Percentiles rank a stretch among this genome's conserved stretches.
phyloP scores from a whole-genome alignment of 2,329 filamentous ascomycete genomes.

The Fusarium sp. region DNA sequence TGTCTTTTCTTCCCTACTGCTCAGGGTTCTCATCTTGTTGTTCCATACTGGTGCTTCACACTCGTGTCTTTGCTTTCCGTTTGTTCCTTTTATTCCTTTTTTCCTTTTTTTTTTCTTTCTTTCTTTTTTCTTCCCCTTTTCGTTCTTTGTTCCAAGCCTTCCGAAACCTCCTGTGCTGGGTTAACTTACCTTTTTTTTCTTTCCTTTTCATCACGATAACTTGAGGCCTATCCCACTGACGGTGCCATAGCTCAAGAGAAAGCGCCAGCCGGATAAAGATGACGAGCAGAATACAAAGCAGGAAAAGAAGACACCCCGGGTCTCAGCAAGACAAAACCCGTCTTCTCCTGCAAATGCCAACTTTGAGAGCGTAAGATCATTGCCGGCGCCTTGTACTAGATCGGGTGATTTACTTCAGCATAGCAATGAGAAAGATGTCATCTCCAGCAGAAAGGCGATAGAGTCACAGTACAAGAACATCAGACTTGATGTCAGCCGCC shows the following conservation, averaged over 20 bases:
- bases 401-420: not conserved
- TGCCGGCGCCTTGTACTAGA: not conserved
- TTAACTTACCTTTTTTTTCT: too few relatives aligned
- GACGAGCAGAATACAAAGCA: not conserved
- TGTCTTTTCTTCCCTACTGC: not conserved
- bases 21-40: not conserved
- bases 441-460: not conserved
- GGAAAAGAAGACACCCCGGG: not conserved
- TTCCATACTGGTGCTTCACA: not conserved
- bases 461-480: not conserved
- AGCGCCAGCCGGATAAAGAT: not conserved
- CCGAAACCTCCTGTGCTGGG: too few relatives aligned
- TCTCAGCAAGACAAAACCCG: not conserved
- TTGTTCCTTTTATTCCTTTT: too few relatives aligned
- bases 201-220: too few relatives aligned
- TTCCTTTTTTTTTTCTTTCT: too few relatives aligned
- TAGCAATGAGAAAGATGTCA: not conserved
- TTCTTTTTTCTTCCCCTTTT: too few relatives aligned
- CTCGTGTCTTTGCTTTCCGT: too few relatives aligned
- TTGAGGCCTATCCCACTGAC: not conserved
- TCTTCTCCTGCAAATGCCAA: not conserved
- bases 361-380: not conserved
- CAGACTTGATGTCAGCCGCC: not conserved
- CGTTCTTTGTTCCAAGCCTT: too few relatives aligned
- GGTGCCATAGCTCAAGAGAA: not conserved